phyloP scores from a whole-genome alignment of 2,329 filamentous ascomycete species.

The Aspergillus jensenii region DNA sequence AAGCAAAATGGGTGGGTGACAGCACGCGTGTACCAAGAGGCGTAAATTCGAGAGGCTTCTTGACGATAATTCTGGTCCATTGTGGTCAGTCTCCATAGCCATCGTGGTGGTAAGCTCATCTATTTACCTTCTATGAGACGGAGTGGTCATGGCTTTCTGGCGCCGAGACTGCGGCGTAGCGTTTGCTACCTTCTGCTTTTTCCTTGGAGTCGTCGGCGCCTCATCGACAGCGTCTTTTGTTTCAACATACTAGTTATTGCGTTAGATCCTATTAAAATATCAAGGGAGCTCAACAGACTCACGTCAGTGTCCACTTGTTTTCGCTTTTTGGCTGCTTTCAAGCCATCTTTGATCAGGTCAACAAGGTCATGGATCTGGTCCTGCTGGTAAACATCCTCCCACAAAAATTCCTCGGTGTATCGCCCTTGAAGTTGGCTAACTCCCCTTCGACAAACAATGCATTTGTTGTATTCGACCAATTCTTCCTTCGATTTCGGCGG shows the following conservation, averaged over 20 bases:
- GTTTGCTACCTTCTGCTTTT: constrained; percentile 53
- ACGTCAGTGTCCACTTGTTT: constrained; percentile 41
- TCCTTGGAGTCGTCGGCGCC: constrained; percentile 54
- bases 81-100: constrained; percentile 19
- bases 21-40: constrained; percentile 86
- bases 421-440: constrained; percentile 85
- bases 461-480: constrained; percentile 75
- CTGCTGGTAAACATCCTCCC: constrained; percentile 81
- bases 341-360: constrained; percentile 60
- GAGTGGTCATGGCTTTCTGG: constrained; percentile 55
- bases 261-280: constrained; percentile 1
- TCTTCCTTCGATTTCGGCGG: constrained; percentile 62
- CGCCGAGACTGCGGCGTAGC: constrained; percentile 45
- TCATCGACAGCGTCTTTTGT: constrained; percentile 30
- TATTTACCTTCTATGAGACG: constrained; percentile 62
- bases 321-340: constrained; percentile 67
- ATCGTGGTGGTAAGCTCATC: constrained; percentile 16
- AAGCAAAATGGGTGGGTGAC: constrained; percentile 70
- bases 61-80: constrained; percentile 61
- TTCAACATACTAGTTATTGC: constrained; percentile 35
- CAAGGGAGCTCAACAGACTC: constrained; percentile 14
- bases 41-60: constrained; percentile 91
- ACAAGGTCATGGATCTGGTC: constrained; percentile 64
- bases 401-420: constrained; percentile 88
- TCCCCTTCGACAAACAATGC: constrained; percentile 84